Conservation (phyloP, 805 yeast species). For the Teunomyces tritomae region DNA sequence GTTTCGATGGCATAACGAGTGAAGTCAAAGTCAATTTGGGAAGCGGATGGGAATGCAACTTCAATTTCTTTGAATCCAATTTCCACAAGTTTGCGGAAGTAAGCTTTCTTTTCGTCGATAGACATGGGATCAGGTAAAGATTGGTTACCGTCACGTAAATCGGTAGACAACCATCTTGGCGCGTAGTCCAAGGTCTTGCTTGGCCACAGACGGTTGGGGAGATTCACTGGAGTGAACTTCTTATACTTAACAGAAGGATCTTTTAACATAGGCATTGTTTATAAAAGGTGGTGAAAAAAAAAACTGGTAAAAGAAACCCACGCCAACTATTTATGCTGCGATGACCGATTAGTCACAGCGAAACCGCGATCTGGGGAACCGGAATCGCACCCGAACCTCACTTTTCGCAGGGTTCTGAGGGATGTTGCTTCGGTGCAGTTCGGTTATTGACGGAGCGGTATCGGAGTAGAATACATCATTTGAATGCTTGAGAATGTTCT, state of each 20-base stretch:
- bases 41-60: slow-evolving; percentile 79
- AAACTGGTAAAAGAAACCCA: not conserved
- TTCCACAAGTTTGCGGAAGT: slow-evolving; percentile 64
- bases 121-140: slow-evolving; percentile 85
- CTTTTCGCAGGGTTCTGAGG: not conserved
- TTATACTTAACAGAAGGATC: slow-evolving; percentile 66
- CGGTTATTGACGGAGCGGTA: slow-evolving; percentile 7
- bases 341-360: slow-evolving; percentile 1
- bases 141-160: slow-evolving; percentile 81
- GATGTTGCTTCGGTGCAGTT: not conserved
- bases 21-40: slow-evolving; percentile 78
- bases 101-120: slow-evolving; percentile 70
- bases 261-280: slow-evolving; percentile 35
- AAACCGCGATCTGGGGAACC: not conserved
- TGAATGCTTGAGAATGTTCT: not conserved
- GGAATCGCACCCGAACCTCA: not conserved
- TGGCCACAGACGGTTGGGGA: slow-evolving; percentile 75
- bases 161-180: slow-evolving; percentile 84
- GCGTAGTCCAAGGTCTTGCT: slow-evolving; percentile 52
- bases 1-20: slow-evolving; percentile 70
- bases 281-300: not conserved
- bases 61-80: slow-evolving; percentile 82
- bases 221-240: slow-evolving; percentile 51
- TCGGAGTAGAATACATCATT: not conserved
- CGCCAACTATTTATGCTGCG: not conserved